These are phyloP conservation scores for Dictyostelium purpureum DNA, from an alignment of 78 protist species.

Conservation along the genomic window DNA sequence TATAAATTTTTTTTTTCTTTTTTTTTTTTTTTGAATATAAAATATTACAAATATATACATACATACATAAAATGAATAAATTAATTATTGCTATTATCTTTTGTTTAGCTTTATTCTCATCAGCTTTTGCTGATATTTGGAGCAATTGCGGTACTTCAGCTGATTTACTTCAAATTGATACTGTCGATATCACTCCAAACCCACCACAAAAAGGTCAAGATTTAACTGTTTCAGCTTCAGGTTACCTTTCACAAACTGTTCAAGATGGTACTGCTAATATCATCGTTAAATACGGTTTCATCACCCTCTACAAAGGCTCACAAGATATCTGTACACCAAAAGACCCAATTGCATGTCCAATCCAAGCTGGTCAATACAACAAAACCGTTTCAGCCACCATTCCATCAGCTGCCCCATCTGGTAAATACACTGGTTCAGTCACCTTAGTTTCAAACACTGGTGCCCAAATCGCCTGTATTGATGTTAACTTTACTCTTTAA, in stretches of 20 bases:
- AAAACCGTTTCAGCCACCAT: background rate
- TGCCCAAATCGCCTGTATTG: constrained; percentile 47
- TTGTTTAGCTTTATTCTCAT: background rate
- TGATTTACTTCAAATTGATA: background rate
- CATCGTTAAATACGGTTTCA: constrained; percentile 53
- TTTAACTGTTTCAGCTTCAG: constrained; percentile 11
- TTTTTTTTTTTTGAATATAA: background rate
- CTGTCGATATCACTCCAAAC: constrained; percentile 10
- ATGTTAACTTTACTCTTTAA: background rate
- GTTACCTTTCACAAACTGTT: constrained; percentile 14
- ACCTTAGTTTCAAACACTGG: background rate
- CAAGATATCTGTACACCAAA: background rate
- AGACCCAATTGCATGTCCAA: constrained; percentile 33
- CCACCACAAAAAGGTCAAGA: constrained; percentile 17
- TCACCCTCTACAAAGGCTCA: constrained; percentile 4
- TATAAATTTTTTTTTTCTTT: too few relatives aligned
- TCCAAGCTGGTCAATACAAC: constrained; percentile 13
- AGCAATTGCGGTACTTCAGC: background rate
- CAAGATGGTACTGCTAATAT: constrained; percentile 19
- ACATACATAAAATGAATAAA: background rate
- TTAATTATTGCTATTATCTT: background rate
- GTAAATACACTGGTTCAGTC: constrained; percentile 42
- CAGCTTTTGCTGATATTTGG: constrained; percentile 10
- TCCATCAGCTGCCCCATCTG: constrained; percentile 34
- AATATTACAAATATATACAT: background rate